A percentile compares a stretch with the other conserved stretches of the same genome.
Evolutionary conservation across 208 protist species (phyloP).

Genomic region (Wallacemonas sp.): DNA sequence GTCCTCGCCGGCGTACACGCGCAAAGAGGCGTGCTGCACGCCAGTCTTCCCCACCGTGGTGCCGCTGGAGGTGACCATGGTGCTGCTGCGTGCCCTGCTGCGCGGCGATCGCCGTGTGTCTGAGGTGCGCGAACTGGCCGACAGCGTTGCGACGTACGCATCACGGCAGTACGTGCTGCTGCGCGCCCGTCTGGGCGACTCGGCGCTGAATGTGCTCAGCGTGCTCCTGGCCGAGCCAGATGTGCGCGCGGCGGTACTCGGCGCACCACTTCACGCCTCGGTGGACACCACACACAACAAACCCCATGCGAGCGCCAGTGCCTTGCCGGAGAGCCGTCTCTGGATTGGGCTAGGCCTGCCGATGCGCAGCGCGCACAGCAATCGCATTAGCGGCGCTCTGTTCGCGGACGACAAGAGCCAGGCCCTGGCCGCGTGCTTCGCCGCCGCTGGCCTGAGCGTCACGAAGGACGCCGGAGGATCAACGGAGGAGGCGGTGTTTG

Average conservation of each 20-base stretch:
- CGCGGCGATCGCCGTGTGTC: constrained; percentile 21
- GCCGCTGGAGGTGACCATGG: constrained; percentile 36
- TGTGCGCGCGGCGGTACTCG: not conserved
- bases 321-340: not conserved
- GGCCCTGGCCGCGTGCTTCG: not conserved
- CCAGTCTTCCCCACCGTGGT: constrained; percentile 13
- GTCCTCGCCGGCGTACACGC: constrained; percentile 29
- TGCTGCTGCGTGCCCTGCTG: constrained; percentile 32
- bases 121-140: constrained; percentile 40
- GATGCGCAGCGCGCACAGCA: constrained; percentile 32
- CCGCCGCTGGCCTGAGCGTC: not conserved
- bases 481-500: constrained; percentile 51
- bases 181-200: constrained; percentile 50
- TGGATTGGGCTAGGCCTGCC: constrained; percentile 31
- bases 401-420: constrained; percentile 21
- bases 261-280: too few relatives aligned
- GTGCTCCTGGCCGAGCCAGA: constrained; percentile 10
- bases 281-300: too few relatives aligned
- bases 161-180: constrained; percentile 70
- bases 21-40: constrained; percentile 5
- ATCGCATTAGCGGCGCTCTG: constrained; percentile 31
- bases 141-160: constrained; percentile 58
- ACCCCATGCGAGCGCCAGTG: too few relatives aligned
- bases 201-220: constrained; percentile 40
- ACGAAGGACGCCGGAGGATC: not conserved